Conservation (phyloP, 345 rosid genomes). For the Populus deltoides region DNA sequence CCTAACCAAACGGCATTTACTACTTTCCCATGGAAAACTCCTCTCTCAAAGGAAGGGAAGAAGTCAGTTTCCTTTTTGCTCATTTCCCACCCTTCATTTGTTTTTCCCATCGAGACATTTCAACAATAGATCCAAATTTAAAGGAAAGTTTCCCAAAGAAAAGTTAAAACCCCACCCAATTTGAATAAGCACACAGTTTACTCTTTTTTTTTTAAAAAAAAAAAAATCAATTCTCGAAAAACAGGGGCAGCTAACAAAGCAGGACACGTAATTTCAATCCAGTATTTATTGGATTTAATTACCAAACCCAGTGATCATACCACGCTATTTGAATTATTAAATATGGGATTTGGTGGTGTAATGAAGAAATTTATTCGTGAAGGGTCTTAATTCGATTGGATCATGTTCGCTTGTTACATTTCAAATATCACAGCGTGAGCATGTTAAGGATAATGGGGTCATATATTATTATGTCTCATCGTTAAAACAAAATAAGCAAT, state of each 20-base stretch:
- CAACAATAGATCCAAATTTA: conserved; percentile 47
- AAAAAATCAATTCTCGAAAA: neutral
- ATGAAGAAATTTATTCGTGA: neutral
- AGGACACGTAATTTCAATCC: neutral
- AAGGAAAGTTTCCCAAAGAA: conserved; percentile 26
- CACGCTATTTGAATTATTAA: neutral
- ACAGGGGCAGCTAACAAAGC: neutral
- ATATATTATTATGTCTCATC: conserved; percentile 25
- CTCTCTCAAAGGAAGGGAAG: conserved; percentile 21
- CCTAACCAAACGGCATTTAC: conserved; percentile 50
- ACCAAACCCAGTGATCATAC: neutral
- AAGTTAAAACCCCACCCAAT: neutral
- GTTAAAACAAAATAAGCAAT: conserved; percentile 45
- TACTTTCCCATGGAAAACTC: conserved; percentile 24
- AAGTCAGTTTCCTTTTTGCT: conserved; percentile 16
- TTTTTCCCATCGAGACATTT: conserved; percentile 28
- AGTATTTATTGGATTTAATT: neutral
- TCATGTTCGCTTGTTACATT: neutral
- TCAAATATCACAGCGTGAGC: conserved; percentile 4
- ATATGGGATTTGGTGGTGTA: conserved; percentile 1
- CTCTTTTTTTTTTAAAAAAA: neutral
- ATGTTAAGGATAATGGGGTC: neutral
- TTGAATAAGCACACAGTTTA: neutral
- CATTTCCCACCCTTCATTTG: conserved; percentile 37
- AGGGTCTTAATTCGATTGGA: conserved; percentile 3